Evolutionary conservation across 352 stramenopile species (phyloP).

Genomic region (Pythium apleroticum): DNA sequence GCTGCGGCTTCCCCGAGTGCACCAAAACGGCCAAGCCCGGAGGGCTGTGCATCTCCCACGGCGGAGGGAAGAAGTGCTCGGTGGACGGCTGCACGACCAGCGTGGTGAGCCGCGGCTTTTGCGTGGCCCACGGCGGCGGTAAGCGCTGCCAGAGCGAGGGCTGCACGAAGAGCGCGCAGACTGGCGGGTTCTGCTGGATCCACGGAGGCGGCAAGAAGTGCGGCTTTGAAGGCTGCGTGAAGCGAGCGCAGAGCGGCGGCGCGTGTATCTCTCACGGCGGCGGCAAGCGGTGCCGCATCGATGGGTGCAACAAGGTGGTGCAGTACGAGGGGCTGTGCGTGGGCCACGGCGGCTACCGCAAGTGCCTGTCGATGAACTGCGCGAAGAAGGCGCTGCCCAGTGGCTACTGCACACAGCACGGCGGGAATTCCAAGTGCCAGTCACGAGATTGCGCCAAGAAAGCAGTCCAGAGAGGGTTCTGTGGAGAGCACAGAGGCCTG

Average conservation of each 20-base stretch:
- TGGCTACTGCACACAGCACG: slow-evolving; percentile 46
- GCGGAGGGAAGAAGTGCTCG: slow-evolving; percentile 51
- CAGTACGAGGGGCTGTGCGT: slow-evolving; percentile 65
- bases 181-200: slow-evolving; percentile 51
- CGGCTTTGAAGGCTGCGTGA: slow-evolving; percentile 36
- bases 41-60: slow-evolving; percentile 54
- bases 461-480: slow-evolving; percentile 38
- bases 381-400: slow-evolving; percentile 46
- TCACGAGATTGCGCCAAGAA: slow-evolving; percentile 36
- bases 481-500: slow-evolving; percentile 33
- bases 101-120: slow-evolving; percentile 57
- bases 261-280: slow-evolving; percentile 48
- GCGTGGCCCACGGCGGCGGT: slow-evolving; percentile 59
- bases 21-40: slow-evolving; percentile 48
- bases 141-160: slow-evolving; percentile 52
- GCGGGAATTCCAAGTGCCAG: slow-evolving; percentile 42
- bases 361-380: slow-evolving; percentile 48
- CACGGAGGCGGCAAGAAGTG: slow-evolving; percentile 57
- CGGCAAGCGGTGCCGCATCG: slow-evolving; percentile 48
- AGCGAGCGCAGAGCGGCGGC: slow-evolving; percentile 44
- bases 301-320: slow-evolving; percentile 61
- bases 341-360: slow-evolving; percentile 51
- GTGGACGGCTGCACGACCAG: slow-evolving; percentile 51
- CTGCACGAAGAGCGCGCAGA: slow-evolving; percentile 56
- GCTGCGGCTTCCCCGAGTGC: slow-evolving; percentile 52